Evolutionary conservation across 2,329 filamentous ascomycete species (phyloP), one percentile per base, ranked within the genome.

Genomic region (Epichloe hybrida): DNA sequence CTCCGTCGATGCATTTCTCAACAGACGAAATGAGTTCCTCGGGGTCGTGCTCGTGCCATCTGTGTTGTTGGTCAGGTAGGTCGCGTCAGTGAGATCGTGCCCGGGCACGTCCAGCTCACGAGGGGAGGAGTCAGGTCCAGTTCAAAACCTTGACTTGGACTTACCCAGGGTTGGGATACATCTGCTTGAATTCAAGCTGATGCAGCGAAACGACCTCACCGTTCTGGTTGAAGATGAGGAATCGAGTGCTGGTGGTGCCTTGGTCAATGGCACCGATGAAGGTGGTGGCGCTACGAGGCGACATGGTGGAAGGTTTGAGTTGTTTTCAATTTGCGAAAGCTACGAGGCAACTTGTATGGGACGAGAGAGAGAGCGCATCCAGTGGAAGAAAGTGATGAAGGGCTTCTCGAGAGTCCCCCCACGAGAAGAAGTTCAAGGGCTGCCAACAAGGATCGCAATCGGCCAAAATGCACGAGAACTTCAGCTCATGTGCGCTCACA

Each of bases 41-140:
- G 9, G 86, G 86, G 59, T 91, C 84, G 65, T 91, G 86, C 67
- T 93, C 87, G 66, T 91, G 85, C 86, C 86, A 91, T 64, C 86
- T 27, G 23, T 27, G 23, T 89, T 89, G 35, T 21, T 21, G 12
- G 23, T 8, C n/a, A n/a, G 31, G 11, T 63, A 35, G 50, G 23
- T 27, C 12, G 49, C 12, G 49, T 47, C 11, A 43, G 46, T 50
- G 39, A 50, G 20, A 8, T 39, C 1, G 21, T 9, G 8, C 11
- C 11, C 21, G n/a, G 4, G 17, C 9, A 39, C 8, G 23, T 20
- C 11, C 21, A n/a, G 45, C 8, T 31, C 38, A 31, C 49, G 75
- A 70, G 3, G 20, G 23, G 23, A 20, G 3, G 20, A 21, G 31
- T 4, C 21, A 23, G 23, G 23, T 3, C 8, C 3, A 34, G 20